Evolutionary conservation across 306 rosid genomes (phyloP).

Genomic region (Fragaria nilgerrensis): DNA sequence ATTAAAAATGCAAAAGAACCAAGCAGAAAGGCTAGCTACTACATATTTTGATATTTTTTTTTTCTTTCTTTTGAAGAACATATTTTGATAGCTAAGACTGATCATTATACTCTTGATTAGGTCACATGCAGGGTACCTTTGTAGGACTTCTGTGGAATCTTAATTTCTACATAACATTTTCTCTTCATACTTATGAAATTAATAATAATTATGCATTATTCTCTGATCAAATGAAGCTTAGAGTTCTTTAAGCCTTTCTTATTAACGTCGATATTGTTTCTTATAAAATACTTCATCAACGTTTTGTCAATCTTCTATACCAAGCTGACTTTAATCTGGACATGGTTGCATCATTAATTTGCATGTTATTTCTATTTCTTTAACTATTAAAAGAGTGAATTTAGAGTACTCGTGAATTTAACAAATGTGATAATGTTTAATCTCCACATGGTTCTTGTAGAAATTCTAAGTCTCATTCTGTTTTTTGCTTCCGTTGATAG

Average conservation of each 20-base stretch:
- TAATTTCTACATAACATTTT: not conserved
- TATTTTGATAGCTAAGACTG: conserved; percentile 24
- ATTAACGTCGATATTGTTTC: not conserved
- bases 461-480: not conserved
- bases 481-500: not conserved
- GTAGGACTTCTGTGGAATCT: conserved; percentile 25
- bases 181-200: not conserved
- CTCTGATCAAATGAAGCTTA: not conserved
- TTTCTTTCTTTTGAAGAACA: not conserved
- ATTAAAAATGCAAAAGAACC: not conserved
- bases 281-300: not conserved
- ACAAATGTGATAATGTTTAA: not conserved
- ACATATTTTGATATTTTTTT: conserved; percentile 4
- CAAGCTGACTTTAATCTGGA: not conserved
- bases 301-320: not conserved
- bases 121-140: conserved; percentile 53
- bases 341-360: not conserved
- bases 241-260: not conserved
- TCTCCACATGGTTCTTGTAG: not conserved
- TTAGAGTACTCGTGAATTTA: no score
- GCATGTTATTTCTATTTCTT: not conserved
- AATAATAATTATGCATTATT: not conserved
- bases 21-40: conserved; percentile 20
- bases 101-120: conserved; percentile 30
- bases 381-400: not conserved